Percentiles rank a stretch among this genome's conserved stretches.
phyloP scores from a whole-genome alignment of 345 rosid genomes.

The Salix udensis region DNA sequence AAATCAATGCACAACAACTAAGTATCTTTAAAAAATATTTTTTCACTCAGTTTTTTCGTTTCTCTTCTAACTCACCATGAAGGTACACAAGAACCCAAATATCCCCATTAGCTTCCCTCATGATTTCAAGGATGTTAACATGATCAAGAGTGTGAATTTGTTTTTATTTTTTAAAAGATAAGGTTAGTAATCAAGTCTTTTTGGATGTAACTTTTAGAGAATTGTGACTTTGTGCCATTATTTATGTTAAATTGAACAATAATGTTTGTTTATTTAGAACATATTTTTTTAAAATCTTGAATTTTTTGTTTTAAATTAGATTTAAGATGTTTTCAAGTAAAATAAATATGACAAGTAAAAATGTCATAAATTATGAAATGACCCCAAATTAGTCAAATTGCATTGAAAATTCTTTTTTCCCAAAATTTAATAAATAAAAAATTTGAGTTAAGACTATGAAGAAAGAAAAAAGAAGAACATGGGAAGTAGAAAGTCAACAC shows the following conservation, averaged over 20 bases:
- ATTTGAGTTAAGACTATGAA: neutral
- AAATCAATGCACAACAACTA: neutral
- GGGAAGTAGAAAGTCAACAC: neutral
- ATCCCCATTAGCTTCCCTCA: neutral
- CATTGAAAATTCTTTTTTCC: no score
- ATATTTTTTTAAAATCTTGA: no score
- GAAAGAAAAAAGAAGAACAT: neutral
- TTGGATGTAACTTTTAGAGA: neutral
- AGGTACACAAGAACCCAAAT: neutral
- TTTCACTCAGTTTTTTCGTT: neutral
- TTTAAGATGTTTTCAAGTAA: no score
- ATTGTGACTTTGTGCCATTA: neutral
- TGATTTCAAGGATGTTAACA: neutral
- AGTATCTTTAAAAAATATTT: neutral
- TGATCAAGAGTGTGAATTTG: no score
- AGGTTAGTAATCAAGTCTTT: no score
- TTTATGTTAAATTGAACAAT: neutral
- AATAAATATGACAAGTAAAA: no score
- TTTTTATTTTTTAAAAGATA: no score
- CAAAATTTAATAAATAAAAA: no score
- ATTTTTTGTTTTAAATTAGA: no score
- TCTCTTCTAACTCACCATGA: neutral
- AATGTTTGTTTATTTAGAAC: no score
- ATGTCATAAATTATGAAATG: no score
- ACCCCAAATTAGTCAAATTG: no score